Evolutionary conservation across 2,329 filamentous ascomycete species (phyloP), one percentile per base, ranked within the genome.

Genomic region (Juglanconis oblonga): DNA sequence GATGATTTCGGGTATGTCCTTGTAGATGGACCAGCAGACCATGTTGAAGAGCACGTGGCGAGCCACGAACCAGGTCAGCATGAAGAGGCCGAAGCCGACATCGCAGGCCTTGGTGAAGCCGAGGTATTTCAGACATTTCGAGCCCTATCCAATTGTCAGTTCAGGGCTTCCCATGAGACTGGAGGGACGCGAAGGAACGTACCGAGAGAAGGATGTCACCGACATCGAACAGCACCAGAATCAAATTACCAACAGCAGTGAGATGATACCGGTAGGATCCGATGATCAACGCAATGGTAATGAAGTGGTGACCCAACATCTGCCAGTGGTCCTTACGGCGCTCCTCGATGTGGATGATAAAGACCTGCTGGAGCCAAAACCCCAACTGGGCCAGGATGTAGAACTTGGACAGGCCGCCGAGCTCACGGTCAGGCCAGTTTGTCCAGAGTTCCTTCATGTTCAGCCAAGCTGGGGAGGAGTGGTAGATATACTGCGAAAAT

Each of bases 301-400:
- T 87, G 71, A 97, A 85, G 77, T 99, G 95, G 74, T 98, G 95
- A 17, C 87, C 88, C 67, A 98, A 87, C 95, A 98, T 98, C 75
- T 98, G 94, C 79, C 87, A 90, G 75, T 97, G 89, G 69, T 99
- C 95, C 77, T 98, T 98, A 69, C 95, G 86, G 66, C 90, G 87
- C 76, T 96, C 91, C 76, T 99, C 95, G 62, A 98, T 92, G 75
- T 97, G 89, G 72, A 98, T 91, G 60, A 97, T 91, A 36, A 97
- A 80, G 65, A 98, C 90, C 76, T 97, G 93, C 77, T 98, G 94
- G 52, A 97, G 75, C 89, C 92, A 97, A 74, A 97, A 98, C 31
- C 89, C 88, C 76, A 93, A 90, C 73, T 98, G 93, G 13, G 88
- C 88, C 36, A 99, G 81, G 69, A 96, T 91, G 75, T 99, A 99